Percentiles rank a stretch among this genome's conserved stretches.
Evolutionary conservation across 768 basidiomycete species (phyloP).

Genomic region (Rhizopogon sp.): DNA sequence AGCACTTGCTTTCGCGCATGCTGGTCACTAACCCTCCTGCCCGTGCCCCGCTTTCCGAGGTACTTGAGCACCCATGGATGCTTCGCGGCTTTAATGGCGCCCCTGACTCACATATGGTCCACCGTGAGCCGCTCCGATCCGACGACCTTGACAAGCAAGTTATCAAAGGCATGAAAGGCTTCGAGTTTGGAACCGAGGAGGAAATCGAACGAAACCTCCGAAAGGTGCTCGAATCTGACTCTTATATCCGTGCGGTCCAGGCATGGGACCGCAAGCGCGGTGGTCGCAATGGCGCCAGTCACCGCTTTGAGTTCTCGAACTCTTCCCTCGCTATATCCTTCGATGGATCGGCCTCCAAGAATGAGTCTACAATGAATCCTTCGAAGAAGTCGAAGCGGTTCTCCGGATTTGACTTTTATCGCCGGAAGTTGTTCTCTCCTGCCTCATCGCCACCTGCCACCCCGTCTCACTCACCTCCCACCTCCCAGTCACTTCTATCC

Average conservation of each 20-base stretch:
- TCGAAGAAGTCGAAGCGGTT: slow-evolving; percentile 79
- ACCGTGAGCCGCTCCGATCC: slow-evolving; percentile 82
- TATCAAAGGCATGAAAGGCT: slow-evolving; percentile 88
- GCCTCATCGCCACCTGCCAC: slow-evolving; percentile 43
- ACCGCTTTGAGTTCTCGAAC: slow-evolving; percentile 56
- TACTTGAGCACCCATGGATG: slow-evolving; percentile 92
- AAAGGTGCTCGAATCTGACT: slow-evolving; percentile 71
- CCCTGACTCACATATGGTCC: slow-evolving; percentile 80
- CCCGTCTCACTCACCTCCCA: slow-evolving; percentile 57
- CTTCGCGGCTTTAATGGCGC: slow-evolving; percentile 76
- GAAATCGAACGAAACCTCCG: slow-evolving; percentile 76
- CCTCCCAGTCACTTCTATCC: slow-evolving; percentile 52
- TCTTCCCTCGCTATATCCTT: slow-evolving; percentile 69
- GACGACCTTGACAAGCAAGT: slow-evolving; percentile 88
- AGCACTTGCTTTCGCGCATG: slow-evolving; percentile 90
- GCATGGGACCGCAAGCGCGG: slow-evolving; percentile 73
- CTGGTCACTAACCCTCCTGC: slow-evolving; percentile 88
- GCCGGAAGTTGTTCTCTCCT: slow-evolving; percentile 77
- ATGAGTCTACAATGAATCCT: slow-evolving; percentile 33
- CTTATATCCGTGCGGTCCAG: slow-evolving; percentile 67
- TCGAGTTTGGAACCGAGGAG: slow-evolving; percentile 90
- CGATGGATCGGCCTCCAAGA: slow-evolving; percentile 39
- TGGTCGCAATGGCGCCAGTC: slow-evolving; percentile 33
- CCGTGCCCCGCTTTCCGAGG: slow-evolving; percentile 80
- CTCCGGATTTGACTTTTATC: slow-evolving; percentile 92